phyloP scores from a whole-genome alignment of 257 asterid species.

The Solanum infundibuliforme region DNA sequence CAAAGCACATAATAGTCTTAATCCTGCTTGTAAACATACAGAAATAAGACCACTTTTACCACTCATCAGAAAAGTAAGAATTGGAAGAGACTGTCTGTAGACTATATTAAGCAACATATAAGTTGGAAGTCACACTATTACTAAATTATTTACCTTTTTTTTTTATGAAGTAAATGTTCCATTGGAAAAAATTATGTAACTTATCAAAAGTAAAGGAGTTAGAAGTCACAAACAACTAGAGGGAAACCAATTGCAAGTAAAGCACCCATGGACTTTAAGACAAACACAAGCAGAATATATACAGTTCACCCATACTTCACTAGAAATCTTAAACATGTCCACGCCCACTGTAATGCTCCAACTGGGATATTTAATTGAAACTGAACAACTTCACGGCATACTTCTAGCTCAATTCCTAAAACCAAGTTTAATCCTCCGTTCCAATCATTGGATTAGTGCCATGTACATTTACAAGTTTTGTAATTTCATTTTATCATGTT shows the following conservation, averaged over 20 bases:
- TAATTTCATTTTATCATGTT: neutral
- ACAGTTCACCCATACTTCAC: neutral
- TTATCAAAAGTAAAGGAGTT: neutral
- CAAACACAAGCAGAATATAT: neutral
- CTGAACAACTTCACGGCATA: neutral
- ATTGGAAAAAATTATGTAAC: neutral
- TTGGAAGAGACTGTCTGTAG: neutral
- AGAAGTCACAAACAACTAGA: neutral
- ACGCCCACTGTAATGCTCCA: neutral
- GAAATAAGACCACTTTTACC: neutral
- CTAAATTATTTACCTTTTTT: neutral
- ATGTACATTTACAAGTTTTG: neutral
- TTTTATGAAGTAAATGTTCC: no score
- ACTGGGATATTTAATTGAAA: neutral
- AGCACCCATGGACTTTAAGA: neutral
- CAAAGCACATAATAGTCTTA: neutral
- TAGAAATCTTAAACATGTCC: neutral
- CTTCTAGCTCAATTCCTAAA: neutral
- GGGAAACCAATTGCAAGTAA: neutral
- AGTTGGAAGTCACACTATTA: neutral
- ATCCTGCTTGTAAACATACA: neutral
- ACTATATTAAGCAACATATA: neutral
- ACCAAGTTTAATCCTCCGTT: neutral
- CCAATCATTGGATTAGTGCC: neutral
- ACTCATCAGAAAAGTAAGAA: neutral